These are phyloP conservation scores for Tuber aestivum DNA, from an alignment of 495 filamentous ascomycete species.

Conservation along the genomic window DNA sequence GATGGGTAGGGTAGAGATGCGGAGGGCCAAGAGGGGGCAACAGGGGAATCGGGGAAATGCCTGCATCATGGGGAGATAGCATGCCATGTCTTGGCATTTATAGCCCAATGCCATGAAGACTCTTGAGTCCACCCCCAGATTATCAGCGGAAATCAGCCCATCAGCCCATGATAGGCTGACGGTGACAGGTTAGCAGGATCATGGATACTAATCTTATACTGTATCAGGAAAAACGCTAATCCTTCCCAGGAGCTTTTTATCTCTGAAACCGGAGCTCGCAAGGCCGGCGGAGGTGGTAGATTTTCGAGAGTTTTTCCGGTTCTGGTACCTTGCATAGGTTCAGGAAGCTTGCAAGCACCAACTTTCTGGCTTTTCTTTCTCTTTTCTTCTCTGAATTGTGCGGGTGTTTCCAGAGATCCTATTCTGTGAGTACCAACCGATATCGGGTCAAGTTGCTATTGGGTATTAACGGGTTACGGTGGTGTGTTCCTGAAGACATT, in stretches of 20 bases:
- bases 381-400: background rate
- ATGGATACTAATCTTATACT: background rate
- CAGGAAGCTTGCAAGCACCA: background rate
- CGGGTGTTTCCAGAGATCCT: background rate
- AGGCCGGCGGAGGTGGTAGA: background rate
- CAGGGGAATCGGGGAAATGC: background rate
- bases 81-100: background rate
- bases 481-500: background rate
- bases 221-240: background rate
- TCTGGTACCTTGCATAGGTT: background rate
- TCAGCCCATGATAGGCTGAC: background rate
- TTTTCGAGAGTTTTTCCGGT: background rate
- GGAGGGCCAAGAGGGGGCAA: background rate
- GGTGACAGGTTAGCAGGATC: background rate
- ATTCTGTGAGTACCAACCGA: background rate
- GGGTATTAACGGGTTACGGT: background rate
- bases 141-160: background rate
- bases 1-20: background rate
- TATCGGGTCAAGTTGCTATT: background rate
- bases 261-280: background rate
- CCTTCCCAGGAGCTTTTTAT: background rate
- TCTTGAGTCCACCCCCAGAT: background rate
- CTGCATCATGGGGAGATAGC: background rate
- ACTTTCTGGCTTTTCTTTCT: background rate
- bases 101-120: background rate